Evolutionary conservation across 305 asterid species (phyloP).

Genomic region (Solanum hybrid): DNA sequence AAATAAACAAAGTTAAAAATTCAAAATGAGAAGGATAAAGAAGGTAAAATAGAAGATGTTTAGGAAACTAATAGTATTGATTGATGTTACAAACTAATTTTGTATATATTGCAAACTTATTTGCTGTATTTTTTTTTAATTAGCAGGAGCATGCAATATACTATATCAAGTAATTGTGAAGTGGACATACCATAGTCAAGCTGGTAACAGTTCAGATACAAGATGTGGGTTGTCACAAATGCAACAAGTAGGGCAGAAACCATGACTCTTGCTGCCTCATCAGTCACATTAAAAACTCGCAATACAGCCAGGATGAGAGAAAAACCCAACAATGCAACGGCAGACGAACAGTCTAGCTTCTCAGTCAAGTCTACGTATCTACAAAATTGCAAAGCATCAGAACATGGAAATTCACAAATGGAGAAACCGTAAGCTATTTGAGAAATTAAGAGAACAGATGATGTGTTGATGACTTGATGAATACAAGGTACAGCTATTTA

Average conservation of each 20-base stretch:
- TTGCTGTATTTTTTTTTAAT: not conserved
- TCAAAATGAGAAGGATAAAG: not conserved
- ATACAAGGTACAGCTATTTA: not conserved
- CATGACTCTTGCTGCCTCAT: slow-evolving; percentile 92
- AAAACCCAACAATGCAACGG: slow-evolving; percentile 71
- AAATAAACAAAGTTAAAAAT: not conserved
- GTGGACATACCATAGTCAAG: slow-evolving; percentile 56
- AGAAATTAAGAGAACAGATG: not conserved
- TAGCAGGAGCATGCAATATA: not conserved
- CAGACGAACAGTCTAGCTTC: slow-evolving; percentile 81
- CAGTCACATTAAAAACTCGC: slow-evolving; percentile 53
- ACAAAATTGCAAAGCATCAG: slow-evolving; percentile 25
- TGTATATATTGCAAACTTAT: not conserved
- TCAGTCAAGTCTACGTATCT: slow-evolving; percentile 84
- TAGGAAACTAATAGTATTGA: not conserved
- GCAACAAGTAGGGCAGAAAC: slow-evolving; percentile 83
- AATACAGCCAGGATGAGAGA: slow-evolving; percentile 66
- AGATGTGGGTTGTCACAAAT: slow-evolving; percentile 68
- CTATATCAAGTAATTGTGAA: slow-evolving; percentile 2
- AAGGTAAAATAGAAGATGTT: not conserved
- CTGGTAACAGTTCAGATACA: slow-evolving; percentile 64
- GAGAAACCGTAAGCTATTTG: not conserved
- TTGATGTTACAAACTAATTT: not conserved
- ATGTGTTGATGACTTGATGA: not conserved
- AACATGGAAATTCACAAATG: slow-evolving; percentile 5